Evolutionary conservation across 2,329 filamentous ascomycete genomes (phyloP), one percentile per base, ranked within the genome.

Genomic region (Aspergillus sp.): DNA sequence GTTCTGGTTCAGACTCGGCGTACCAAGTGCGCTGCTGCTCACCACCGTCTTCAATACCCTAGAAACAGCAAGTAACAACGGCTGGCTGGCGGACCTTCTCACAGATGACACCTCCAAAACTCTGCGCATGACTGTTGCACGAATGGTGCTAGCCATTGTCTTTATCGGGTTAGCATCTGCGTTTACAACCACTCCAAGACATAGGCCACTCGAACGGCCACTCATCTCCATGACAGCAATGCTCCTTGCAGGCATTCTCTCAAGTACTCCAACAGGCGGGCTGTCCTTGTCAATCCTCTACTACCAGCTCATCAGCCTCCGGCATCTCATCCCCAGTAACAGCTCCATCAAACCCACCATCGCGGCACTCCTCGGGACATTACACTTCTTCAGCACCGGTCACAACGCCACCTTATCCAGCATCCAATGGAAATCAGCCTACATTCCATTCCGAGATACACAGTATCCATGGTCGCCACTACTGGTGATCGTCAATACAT

Each of bases 341-440:
- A 73, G 72, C 1, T 83, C 91, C 3, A 89, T 97, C 68, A 93
- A 92, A 0, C 92, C 95, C 21, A 81, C 94, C 48, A 83, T 95
- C 63, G 85, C 98, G n/a, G 94, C 88, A 8, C 79, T 98, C 13
- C 85, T 99, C 0, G 95, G 92, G 61, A 91, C 90, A 70, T 96
- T 93, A 76, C 88, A 96, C 81, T 98, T 89, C 82, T 99, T 98
- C 86, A 96, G 95, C 73, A 99, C 94, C 0, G 94, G 94, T 62
- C 94, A 99, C 76, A 93, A 97, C 77, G 93, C 93, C 13, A 90
- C 88, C 0, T 84, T 96, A 23, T 85, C 88, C 65, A 90, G 87
- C 65, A 93, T 99, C 71, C 95, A 98, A 73, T 99, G 95, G 95
- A 94, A 98, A 78, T 86, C 86, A 27, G 94, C 92, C 3, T 98